Conservation (phyloP, 805 yeast genomes). For the Saccharomycopsis microspora region DNA sequence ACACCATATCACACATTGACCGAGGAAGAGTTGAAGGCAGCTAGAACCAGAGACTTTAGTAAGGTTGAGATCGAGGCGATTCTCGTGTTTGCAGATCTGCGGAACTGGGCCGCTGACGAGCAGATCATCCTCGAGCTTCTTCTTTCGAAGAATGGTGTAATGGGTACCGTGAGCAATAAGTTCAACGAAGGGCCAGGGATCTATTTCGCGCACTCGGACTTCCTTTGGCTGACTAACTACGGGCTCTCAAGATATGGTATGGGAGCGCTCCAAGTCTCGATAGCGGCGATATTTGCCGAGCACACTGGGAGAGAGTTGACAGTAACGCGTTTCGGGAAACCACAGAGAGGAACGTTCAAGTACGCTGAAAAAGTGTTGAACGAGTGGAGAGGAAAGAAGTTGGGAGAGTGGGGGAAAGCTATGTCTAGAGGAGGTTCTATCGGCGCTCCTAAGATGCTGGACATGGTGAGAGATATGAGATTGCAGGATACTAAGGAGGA, state of each 20-base stretch:
- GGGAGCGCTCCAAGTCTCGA: conserved; percentile 88
- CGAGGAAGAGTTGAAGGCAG: conserved; percentile 52
- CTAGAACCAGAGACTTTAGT: conserved; percentile 51
- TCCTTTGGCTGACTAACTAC: conserved; percentile 88
- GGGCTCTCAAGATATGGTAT: conserved; percentile 77
- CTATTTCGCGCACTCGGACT: conserved; percentile 85
- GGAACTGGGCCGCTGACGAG: conserved; percentile 91
- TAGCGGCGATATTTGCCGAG: conserved; percentile 75
- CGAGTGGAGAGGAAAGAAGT: conserved; percentile 67
- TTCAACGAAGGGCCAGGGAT: conserved; percentile 72
- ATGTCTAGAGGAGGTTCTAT: too few species aligned
- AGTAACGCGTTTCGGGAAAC: conserved; percentile 82
- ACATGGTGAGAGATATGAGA: conserved; percentile 36
- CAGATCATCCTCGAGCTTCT: conserved; percentile 79
- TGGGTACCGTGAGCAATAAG: conserved; percentile 71
- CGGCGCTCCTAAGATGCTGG: too few species aligned
- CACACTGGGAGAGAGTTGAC: conserved; percentile 74
- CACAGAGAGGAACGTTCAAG: conserved; percentile 77
- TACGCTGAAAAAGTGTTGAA: conserved; percentile 71
- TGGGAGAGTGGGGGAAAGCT: conserved; percentile 42
- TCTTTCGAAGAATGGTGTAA: conserved; percentile 63
- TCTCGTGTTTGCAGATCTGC: conserved; percentile 81
- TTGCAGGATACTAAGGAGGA: conserved; percentile 29
- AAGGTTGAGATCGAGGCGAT: conserved; percentile 66
- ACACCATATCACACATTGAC: conserved; percentile 73